Evolutionary conservation across 768 basidiomycete species (phyloP).

Genomic region (Flagelloscypha sp.): DNA sequence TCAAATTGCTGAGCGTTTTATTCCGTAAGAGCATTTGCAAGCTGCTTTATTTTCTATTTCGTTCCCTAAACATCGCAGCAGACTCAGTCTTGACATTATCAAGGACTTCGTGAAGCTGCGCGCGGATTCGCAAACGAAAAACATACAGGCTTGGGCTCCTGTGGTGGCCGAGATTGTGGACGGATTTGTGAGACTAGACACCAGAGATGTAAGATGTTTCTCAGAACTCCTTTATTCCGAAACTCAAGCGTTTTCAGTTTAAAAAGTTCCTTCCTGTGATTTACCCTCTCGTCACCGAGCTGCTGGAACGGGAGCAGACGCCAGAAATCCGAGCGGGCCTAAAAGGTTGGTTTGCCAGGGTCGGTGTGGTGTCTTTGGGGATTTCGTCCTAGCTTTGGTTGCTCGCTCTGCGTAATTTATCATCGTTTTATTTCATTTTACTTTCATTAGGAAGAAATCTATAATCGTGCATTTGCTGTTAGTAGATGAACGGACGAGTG

Average conservation of each 20-base stretch:
- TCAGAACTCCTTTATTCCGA: not conserved
- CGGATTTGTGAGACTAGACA: slow-evolving; percentile 84
- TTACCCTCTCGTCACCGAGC: slow-evolving; percentile 83
- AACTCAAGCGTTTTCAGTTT: slow-evolving; percentile 48
- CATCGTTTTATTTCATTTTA: slow-evolving; percentile 20
- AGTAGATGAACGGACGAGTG: too few relatives aligned
- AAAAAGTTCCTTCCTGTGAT: slow-evolving; percentile 78
- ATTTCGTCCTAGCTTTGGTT: slow-evolving; percentile 34
- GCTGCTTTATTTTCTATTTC: slow-evolving; percentile 1
- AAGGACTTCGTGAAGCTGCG: slow-evolving; percentile 88
- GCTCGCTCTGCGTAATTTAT: slow-evolving; percentile 16
- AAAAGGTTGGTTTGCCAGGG: slow-evolving; percentile 70
- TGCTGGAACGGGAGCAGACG: slow-evolving; percentile 75
- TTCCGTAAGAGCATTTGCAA: slow-evolving; percentile 45
- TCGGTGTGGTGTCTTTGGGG: too few relatives aligned
- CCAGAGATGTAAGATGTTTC: slow-evolving; percentile 68
- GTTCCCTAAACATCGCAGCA: slow-evolving; percentile 23
- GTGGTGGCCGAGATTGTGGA: slow-evolving; percentile 92
- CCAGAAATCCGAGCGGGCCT: slow-evolving; percentile 78
- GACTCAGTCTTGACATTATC: slow-evolving; percentile 80
- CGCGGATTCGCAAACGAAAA: slow-evolving; percentile 86
- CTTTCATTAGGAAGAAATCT: slow-evolving; percentile 26
- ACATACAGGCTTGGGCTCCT: slow-evolving; percentile 97
- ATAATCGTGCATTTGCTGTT: too few relatives aligned
- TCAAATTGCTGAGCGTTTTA: slow-evolving; percentile 65